Evolutionary conservation across 2,329 filamentous ascomycete species (phyloP), one percentile per base, ranked within the genome.

Genomic region (Colletotrichum nymphaeae): DNA sequence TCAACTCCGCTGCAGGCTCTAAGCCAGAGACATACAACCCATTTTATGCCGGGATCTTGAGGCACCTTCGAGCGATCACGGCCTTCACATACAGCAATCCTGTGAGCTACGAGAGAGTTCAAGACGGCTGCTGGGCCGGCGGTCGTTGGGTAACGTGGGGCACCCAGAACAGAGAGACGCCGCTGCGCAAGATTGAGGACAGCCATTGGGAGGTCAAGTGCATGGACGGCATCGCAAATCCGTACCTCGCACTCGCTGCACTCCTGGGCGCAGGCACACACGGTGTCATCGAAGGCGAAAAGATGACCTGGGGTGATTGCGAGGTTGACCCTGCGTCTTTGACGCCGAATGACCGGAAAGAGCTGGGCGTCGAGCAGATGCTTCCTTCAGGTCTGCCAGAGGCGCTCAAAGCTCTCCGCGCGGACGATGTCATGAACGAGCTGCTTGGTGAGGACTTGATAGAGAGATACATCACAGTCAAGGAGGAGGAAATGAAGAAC

Each of bases 71-170:
- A 0, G 88, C 90, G 2, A 83, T 97, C n/a, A 83, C 88, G 12
- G 93, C 94, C 0, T 92, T 97, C 70, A 91, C 90, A 0, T 89
- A 94, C 77, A 88, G 91, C 46, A 90, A 90, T 75, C 86, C 89
- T 1, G 86, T 86, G 0, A 94, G 92, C 80, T 97, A 97, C 80
- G 88, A 89, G 46, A 89, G 94, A 5, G 86, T 94, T 12, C 82
- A 84, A 1, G 91, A 95, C 66, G 89, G 93, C n/a, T 85, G 85
- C 72, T 97, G 94, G 94, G 89, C 93, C 0, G 93, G 93, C n/a
- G 93, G 93, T 0, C 89, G 91, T 8, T 95, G 92, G 91, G 89
- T 95, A 0, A 85, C 92, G 0, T 97, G 94, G 94, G 94, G 94
- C 14, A 93, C 91, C 5, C 92, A 97, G 82, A 97, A 97, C 80